Base-by-base conservation (phyloP, 1,139 yeast genomes). In the Geotrichum klebahnii region DNA sequence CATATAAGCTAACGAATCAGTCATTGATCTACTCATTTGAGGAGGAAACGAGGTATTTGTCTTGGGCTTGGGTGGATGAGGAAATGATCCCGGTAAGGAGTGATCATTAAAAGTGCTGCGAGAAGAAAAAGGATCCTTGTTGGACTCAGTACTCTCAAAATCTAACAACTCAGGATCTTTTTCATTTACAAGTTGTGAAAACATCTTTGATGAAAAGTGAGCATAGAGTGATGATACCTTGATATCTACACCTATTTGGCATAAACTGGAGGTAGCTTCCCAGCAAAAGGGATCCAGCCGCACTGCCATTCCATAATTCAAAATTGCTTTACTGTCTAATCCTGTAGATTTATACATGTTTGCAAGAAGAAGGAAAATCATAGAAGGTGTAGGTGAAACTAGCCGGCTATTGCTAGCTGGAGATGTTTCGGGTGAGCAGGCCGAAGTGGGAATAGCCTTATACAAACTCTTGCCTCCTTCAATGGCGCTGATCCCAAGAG, bases 201-300 rank as follows among this genome's bases (percentile, higher is more conserved):
- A 59, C 23, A 59, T 51, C 9, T 57, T 41, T 9, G 52, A 50
- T 10, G 54, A 40, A 24, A 52, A 44, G 38, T 53, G 56, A n/a
- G 75, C 78, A 66, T 77, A 85, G 39, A 87, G 75, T 5, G 83
- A 71, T 50, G 79, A 78, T 6, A 82, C 81, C 47, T 79, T 75
- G 23, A 87, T 75, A 54, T 79, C 77, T 23, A 84, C 60, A 6
- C 69, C 68, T 44, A 86, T 71, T 53, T 77, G 76, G 61, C 92
- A 82, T 44, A 92, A 70, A 39, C 82, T 82, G 59, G 84, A 88
- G 55, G 86, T 80, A 0, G 97, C 90, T 62, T 88, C 97, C 77
- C 94, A 89, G 46, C 88, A 75, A 63, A 75, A 87, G 23, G 95
- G 96, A 63, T 92, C 86, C 53, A 75, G 67, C 53, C 79, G 78